A percentile compares a stretch with the other conserved stretches of the same genome.
Evolutionary conservation across 2,329 filamentous ascomycete species (phyloP).

Genomic region (Sclerotinia spermophila): DNA sequence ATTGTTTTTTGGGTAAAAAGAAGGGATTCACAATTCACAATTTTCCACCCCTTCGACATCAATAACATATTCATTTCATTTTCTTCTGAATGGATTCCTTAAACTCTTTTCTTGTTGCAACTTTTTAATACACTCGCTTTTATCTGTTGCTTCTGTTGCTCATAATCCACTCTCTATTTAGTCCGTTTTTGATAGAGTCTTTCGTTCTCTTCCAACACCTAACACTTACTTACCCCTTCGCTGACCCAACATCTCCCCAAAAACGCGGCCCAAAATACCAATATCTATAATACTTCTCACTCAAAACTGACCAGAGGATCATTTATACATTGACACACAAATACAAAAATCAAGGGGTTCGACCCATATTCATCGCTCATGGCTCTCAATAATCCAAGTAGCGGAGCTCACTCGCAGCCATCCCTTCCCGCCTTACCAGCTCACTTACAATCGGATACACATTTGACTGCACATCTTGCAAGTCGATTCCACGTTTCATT

Average conservation of each 20-base stretch:
- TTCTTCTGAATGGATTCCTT: background rate
- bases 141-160: background rate
- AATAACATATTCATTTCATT: background rate
- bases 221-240: background rate
- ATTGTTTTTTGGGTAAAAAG: background rate
- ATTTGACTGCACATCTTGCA: conserved; percentile 77
- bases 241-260: background rate
- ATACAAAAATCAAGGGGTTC: conserved; percentile 25
- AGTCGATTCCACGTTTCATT: conserved; percentile 89
- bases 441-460: conserved; percentile 74
- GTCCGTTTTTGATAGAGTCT: background rate
- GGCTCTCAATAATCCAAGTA: conserved; percentile 49
- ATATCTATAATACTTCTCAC: background rate
- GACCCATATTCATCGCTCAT: conserved; percentile 44
- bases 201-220: background rate
- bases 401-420: conserved; percentile 71
- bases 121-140: conserved; percentile 12
- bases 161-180: conserved; percentile 4
- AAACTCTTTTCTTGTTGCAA: background rate
- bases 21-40: conserved; percentile 16
- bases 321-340: background rate
- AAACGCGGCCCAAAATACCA: background rate
- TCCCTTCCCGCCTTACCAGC: conserved; percentile 85
- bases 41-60: background rate
- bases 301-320: background rate